Base-by-base conservation (phyloP, 2,329 filamentous ascomycete genomes). In the Dothideomycetes sp. region DNA sequence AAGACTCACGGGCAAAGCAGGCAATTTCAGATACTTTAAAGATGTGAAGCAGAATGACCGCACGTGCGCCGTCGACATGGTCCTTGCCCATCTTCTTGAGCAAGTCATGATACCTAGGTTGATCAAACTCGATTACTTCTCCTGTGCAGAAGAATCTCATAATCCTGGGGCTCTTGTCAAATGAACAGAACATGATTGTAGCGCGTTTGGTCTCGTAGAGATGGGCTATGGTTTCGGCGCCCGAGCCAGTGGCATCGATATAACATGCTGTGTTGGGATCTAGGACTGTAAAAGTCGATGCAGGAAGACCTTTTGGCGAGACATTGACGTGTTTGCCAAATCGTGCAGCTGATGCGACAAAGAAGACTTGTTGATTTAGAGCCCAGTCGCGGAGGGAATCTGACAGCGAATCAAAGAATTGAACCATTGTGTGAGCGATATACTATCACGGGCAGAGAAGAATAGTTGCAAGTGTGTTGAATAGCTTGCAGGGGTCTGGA, bases 161-260 rank as follows among this genome's bases (percentile, higher is more conserved):
- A 51, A 84, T 83, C 40, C 75, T 66, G 12, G 79, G 78, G 0
- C 63, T 53, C 3, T 62, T 48, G 1, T 71, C 73, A 46, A 81
- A 83, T 16, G 73, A 77, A 55, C 73, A 80, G 61, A 87, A 85
- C 70, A 86, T 78, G 52, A 88, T 62, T 4, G 81, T 85, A 14
- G 83, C 70, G 12, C 84, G 73, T 19, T 78, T 80, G 51, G 88
- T 88, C 53, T 89, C 83, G 54, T 84, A 79, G 9, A 84, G 60
- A 52, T 88, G 83, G 4, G 75, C 69, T 44, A 88, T 79, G 3
- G 83, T 88, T 62, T 89, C 84, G 52, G 71, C 78, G 17, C 83
- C 83, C 22, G 78, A 83, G 19, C 83, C 84, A 2, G 79, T 85
- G 44, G 78, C 73, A 53, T 88, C 83, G 40, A 86, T 67, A 53